These are phyloP conservation scores for Penicillium palitans DNA, from an alignment of 2,329 filamentous ascomycete species.

Conservation along the genomic window DNA sequence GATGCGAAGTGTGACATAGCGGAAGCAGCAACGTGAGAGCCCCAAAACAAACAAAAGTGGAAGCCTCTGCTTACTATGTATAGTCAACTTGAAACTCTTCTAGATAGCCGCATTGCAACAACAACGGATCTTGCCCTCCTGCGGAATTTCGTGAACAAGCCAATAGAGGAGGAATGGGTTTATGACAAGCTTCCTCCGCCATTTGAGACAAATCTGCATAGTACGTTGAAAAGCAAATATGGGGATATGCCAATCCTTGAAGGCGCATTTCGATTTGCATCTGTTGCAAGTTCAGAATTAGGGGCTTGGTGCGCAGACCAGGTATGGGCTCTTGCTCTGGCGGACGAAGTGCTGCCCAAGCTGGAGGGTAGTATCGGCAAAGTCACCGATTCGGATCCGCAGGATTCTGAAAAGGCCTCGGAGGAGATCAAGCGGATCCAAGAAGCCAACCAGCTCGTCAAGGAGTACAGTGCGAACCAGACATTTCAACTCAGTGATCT, in stretches of 20 bases:
- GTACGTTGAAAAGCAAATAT: constrained; percentile 55
- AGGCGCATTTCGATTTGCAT: constrained; percentile 61
- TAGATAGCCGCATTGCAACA: constrained; percentile 83
- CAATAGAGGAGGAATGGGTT: constrained; percentile 58
- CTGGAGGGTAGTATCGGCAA: constrained; percentile 54
- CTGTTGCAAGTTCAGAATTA: constrained; percentile 63
- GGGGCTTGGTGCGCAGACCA: constrained; percentile 84
- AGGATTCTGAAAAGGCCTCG: constrained; percentile 47
- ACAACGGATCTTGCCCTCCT: constrained; percentile 62
- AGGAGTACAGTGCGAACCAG: constrained; percentile 50
- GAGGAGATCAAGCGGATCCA: constrained; percentile 58
- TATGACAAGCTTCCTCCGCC: constrained; percentile 56
- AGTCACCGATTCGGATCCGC: constrained; percentile 2
- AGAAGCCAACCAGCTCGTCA: constrained; percentile 59
- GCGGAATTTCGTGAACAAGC: constrained; percentile 59
- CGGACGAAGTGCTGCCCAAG: constrained; percentile 61
- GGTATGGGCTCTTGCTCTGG: constrained; percentile 72
- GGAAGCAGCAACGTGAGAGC: constrained; percentile 59
- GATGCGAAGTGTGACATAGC: constrained; percentile 75
- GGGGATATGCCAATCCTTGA: constrained; percentile 55
- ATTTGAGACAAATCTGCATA: constrained; percentile 66
- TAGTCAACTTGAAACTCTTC: constrained; percentile 69
- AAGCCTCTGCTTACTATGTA: constrained; percentile 9
- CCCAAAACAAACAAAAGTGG: background rate
- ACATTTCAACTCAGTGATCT: constrained; percentile 48